phyloP scores from a whole-genome alignment of 2,329 filamentous ascomycete species.

The Xylariaceae sp. region DNA sequence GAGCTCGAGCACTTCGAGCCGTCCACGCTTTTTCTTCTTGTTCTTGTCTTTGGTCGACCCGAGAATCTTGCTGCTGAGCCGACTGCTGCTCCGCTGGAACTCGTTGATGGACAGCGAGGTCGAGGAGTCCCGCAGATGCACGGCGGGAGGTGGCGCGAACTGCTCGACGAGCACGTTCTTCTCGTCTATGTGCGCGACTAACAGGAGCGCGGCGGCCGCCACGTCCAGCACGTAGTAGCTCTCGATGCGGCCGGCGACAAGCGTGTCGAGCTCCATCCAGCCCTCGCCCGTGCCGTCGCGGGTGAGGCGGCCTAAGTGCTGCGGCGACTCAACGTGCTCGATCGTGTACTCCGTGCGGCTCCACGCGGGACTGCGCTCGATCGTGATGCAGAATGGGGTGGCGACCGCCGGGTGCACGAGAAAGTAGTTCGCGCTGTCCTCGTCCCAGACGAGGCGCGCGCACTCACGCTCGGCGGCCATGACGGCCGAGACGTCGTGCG shows the following conservation, averaged over 20 bases:
- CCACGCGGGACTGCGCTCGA: slow-evolving; percentile 64
- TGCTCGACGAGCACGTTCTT: slow-evolving; percentile 56
- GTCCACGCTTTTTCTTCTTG: slow-evolving; percentile 44
- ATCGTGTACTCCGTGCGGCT: slow-evolving; percentile 68
- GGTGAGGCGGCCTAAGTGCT: slow-evolving; percentile 65
- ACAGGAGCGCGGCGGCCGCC: slow-evolving; percentile 63
- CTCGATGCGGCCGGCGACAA: slow-evolving; percentile 63
- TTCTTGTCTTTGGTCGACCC: slow-evolving; percentile 31
- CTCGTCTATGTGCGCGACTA: slow-evolving; percentile 64
- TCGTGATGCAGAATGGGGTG: slow-evolving; percentile 66
- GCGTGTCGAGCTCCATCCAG: slow-evolving; percentile 66
- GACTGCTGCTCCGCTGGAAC: slow-evolving; percentile 38
- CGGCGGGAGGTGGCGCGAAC: slow-evolving; percentile 65
- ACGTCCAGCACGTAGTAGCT: slow-evolving; percentile 68
- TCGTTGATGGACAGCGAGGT: not conserved
- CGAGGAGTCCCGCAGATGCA: slow-evolving; percentile 34
- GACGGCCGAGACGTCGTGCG: slow-evolving; percentile 64
- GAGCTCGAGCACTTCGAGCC: slow-evolving; percentile 64
- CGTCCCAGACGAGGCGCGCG: slow-evolving; percentile 74
- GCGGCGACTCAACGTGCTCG: slow-evolving; percentile 67
- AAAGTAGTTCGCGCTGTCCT: slow-evolving; percentile 63
- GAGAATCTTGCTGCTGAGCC: slow-evolving; percentile 39
- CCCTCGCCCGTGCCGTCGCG: slow-evolving; percentile 65
- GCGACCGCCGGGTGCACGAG: slow-evolving; percentile 68
- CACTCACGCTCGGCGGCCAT: slow-evolving; percentile 71